A percentile compares a stretch with the other conserved stretches of the same genome.
Evolutionary conservation across 2,329 filamentous ascomycete species (phyloP).

Genomic region (Sordariomycetes sp.): DNA sequence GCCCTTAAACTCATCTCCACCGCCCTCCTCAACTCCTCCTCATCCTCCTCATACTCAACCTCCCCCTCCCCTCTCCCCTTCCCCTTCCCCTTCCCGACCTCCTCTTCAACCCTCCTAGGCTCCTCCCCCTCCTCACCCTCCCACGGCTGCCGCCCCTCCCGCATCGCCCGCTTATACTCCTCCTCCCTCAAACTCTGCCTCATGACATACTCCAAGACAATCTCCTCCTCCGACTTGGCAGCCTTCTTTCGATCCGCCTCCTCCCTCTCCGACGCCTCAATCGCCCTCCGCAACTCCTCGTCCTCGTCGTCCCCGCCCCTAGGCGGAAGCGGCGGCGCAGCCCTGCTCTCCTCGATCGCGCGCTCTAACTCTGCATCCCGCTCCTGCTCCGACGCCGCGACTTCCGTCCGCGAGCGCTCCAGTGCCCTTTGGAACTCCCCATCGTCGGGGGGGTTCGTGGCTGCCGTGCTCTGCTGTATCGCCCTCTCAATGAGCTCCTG

Average conservation of each 20-base stretch:
- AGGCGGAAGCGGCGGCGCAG: conserved; percentile 8
- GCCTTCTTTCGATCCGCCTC: conserved; percentile 25
- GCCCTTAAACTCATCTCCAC: conserved; percentile 2
- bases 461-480: conserved; percentile 34
- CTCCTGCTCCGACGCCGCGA: background rate
- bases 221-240: conserved; percentile 51
- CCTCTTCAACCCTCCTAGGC: background rate
- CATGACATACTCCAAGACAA: conserved; percentile 64
- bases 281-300: conserved; percentile 28
- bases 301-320: conserved; percentile 18
- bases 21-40: conserved; percentile 3
- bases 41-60: background rate
- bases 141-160: background rate
- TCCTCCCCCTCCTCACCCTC: background rate
- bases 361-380: conserved; percentile 21
- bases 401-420: conserved; percentile 18
- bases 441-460: conserved; percentile 11
- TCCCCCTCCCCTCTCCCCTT: background rate
- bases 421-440: conserved; percentile 26
- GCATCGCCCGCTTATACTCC: conserved; percentile 21
- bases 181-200: conserved; percentile 64
- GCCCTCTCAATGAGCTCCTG: conserved; percentile 42
- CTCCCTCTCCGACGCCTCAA: conserved; percentile 31
- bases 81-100: background rate
- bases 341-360: conserved; percentile 23